Percentiles rank a stretch among this genome's conserved stretches.
Evolutionary conservation across 164 flowering plant genomes (phyloP).

Genomic region (Saururus chinensis): DNA sequence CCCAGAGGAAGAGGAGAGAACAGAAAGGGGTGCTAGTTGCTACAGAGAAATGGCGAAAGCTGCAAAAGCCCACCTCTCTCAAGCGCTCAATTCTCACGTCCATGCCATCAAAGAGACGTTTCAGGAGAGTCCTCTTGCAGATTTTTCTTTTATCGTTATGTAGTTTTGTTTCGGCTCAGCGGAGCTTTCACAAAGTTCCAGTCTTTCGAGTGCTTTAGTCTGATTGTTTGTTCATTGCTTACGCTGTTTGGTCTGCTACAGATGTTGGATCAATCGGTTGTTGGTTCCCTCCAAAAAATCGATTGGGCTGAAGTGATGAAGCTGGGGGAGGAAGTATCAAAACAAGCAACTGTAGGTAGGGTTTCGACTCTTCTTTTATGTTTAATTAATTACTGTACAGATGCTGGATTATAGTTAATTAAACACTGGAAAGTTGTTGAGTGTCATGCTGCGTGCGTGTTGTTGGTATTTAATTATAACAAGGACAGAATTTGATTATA

Average conservation of each 20-base stretch:
- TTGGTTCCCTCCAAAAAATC: conserved; percentile 47
- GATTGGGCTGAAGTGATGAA: conserved; percentile 66
- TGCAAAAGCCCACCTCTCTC: conserved; percentile 42
- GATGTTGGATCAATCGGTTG: conserved; percentile 48
- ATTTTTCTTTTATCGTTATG: background rate
- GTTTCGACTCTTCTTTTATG: background rate
- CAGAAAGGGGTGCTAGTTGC: too few relatives aligned
- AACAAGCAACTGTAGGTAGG: conserved; percentile 75
- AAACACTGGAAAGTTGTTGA: background rate
- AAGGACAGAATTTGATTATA: too few relatives aligned
- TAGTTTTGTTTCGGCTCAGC: too few relatives aligned
- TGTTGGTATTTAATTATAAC: background rate
- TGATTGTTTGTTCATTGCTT: conserved; percentile 1
- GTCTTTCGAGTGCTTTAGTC: background rate
- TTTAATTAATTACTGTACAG: too few relatives aligned
- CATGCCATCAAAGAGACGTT: conserved; percentile 69
- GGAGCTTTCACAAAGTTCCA: too few relatives aligned
- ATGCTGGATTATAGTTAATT: background rate
- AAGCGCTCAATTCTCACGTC: conserved; percentile 32
- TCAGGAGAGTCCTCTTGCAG: conserved; percentile 32
- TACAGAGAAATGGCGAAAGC: conserved; percentile 15
- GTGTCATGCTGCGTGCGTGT: background rate
- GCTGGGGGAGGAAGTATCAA: conserved; percentile 63
- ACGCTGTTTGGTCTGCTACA: conserved; percentile 6
- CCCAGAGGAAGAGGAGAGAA: too few relatives aligned